Evolutionary conservation across 2,329 filamentous ascomycete species (phyloP), one percentile per base, ranked within the genome.

Genomic region (Juglanconis sp.): DNA sequence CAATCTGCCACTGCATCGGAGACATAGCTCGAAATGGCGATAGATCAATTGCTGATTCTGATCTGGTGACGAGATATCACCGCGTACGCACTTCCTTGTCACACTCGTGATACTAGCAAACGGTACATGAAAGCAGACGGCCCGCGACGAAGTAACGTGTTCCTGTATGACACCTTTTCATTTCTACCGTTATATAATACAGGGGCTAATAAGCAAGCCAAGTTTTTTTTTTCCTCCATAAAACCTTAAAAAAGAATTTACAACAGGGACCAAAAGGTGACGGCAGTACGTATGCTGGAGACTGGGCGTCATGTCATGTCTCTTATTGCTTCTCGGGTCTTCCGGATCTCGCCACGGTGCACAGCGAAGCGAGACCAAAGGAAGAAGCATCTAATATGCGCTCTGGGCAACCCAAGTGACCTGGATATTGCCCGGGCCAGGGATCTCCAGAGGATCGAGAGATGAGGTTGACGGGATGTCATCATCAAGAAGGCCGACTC

Each of bases 11-110:
- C 52, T 42, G 47, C 51, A 61, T 58, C 58, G 58, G 58, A 57
- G 54, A 56, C 61, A 44, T 57, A 42, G 49, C 54, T 63, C 58
- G 40, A 63, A 58, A 52, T 53, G 57, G 58, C 42, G 48, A 63
- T 52, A 32, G 31, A 50, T 38, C 32, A 42, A 53, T 54, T 57
- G 48, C 38, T 57, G 50, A 52, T 47, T 57, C 57, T 48, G 54
- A 57, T 57, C 46, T 48, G 46, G 46, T 48, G 42, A 46, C 42
- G 53, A 62, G 60, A 31, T 15, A 6, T 13, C 15, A 46, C 44
- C 34, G 17, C 44, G 35, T 38, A 7, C 17, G 35, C 31, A 35
- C 53, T 40, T 42, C 32, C 44, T 48, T 17, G 53, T 31, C 44
- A 38, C 13, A n/a, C n/a, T 47, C 48, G 52, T 44, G 38, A 31